phyloP scores from a whole-genome alignment of 495 filamentous ascomycete species.

The Patellaria atrata region DNA sequence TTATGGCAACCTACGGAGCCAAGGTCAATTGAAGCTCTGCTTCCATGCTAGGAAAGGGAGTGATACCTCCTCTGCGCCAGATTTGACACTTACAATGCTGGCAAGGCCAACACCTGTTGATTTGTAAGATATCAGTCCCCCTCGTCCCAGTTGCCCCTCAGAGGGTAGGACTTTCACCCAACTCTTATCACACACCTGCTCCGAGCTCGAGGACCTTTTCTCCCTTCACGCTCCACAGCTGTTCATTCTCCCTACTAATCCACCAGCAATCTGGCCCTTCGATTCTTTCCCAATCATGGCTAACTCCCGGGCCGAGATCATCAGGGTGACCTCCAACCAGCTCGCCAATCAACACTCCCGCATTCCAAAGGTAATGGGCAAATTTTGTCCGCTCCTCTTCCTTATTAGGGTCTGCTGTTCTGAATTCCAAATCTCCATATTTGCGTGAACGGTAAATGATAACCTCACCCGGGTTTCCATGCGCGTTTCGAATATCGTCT shows the following conservation, averaged over 20 bases:
- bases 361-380: conserved; percentile 78
- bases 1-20: conserved; percentile 32
- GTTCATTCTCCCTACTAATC: conserved; percentile 12
- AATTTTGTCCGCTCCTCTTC: conserved; percentile 52
- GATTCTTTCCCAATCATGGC: conserved; percentile 34
- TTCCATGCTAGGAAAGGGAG: not conserved
- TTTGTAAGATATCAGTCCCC: conserved; percentile 6
- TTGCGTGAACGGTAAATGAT: conserved; percentile 43
- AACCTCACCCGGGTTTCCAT: conserved; percentile 53
- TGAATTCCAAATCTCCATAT: conserved; percentile 31
- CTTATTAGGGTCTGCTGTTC: conserved; percentile 38
- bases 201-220: conserved; percentile 45
- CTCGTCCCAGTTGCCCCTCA: conserved; percentile 3
- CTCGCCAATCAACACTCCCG: conserved; percentile 58
- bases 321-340: conserved; percentile 38
- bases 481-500: conserved; percentile 56
- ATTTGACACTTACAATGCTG: conserved; percentile 50
- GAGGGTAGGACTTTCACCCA: conserved; percentile 1
- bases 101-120: conserved; percentile 57
- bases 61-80: conserved; percentile 43
- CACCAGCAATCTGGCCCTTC: conserved; percentile 20
- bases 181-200: conserved; percentile 36
- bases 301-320: not conserved
- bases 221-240: conserved; percentile 36
- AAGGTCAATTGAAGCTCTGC: too few species aligned